Conservation (phyloP, 768 basidiomycete genomes). For the Aureoboletus auriporus region DNA sequence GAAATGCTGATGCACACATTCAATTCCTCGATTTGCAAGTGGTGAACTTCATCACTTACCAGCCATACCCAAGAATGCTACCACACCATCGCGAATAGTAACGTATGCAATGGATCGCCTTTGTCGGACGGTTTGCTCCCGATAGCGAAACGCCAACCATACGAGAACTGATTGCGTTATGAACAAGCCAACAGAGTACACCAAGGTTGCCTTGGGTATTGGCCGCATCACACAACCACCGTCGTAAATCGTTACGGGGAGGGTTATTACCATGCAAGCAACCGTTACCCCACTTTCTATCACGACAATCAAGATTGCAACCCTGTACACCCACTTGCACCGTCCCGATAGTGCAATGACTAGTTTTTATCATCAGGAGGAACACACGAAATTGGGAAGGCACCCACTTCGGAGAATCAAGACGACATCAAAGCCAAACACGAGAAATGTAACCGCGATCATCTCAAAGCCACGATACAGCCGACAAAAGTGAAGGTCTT, state of each 20-base stretch:
- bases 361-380: not conserved
- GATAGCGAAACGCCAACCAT: constrained; percentile 16
- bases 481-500: constrained; percentile 8
- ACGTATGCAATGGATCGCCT: constrained; percentile 9
- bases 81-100: constrained; percentile 23
- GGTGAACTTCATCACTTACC: constrained; percentile 7
- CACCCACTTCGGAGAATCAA: constrained; percentile 22
- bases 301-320: constrained; percentile 8
- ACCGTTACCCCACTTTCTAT: constrained; percentile 8
- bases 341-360: constrained; percentile 19
- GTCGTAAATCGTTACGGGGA: constrained; percentile 13
- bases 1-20: constrained; percentile 9
- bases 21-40: not conserved
- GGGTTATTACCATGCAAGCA: not conserved
- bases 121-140: not conserved
- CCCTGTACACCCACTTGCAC: not conserved
- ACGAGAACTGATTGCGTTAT: constrained; percentile 16
- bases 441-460: constrained; percentile 2
- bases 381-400: not conserved
- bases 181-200: constrained; percentile 7
- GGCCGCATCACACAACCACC: constrained; percentile 7
- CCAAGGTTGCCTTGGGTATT: not conserved
- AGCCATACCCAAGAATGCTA: constrained; percentile 10
- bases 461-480: constrained; percentile 14
- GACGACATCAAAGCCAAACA: constrained; percentile 16